Evolutionary conservation across 2,329 filamentous ascomycete genomes (phyloP).

Genomic region (Trichoderma sp.): DNA sequence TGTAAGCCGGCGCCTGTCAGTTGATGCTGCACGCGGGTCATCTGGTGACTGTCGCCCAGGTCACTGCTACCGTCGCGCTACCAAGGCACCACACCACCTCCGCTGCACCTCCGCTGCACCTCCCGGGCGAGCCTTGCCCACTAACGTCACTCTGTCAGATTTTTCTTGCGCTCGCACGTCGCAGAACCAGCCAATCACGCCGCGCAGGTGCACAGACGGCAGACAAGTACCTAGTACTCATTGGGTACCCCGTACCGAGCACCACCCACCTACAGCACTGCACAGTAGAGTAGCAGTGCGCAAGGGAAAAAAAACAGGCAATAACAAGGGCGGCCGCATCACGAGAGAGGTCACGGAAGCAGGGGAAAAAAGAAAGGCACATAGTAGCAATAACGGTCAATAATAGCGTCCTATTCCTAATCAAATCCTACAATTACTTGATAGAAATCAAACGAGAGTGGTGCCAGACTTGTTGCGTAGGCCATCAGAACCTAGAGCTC

Average conservation of each 20-base stretch:
- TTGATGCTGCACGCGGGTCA: neutral
- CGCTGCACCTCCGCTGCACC: neutral
- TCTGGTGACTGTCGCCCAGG: slow-evolving; percentile 3
- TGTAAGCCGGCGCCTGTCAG: neutral
- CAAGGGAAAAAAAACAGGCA: no score
- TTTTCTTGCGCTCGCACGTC: neutral
- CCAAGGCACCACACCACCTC: neutral
- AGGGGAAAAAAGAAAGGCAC: neutral
- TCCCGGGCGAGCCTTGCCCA: neutral
- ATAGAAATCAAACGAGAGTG: slow-evolving; percentile 18
- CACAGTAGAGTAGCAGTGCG: neutral
- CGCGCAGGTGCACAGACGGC: neutral
- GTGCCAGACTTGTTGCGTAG: neutral
- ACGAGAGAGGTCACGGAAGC: neutral
- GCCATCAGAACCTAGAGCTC: neutral
- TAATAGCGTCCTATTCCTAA: slow-evolving; percentile 11
- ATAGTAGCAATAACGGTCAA: neutral
- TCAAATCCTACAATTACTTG: slow-evolving; percentile 13
- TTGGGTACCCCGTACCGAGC: slow-evolving; percentile 1
- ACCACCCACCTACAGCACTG: neutral
- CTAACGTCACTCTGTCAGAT: neutral
- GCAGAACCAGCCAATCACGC: neutral
- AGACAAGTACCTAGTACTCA: neutral
- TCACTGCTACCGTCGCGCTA: slow-evolving; percentile 10
- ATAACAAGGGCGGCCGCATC: neutral